Evolutionary conservation across 768 basidiomycete genomes (phyloP).

Genomic region (Sporobolomyces phaffii): DNA sequence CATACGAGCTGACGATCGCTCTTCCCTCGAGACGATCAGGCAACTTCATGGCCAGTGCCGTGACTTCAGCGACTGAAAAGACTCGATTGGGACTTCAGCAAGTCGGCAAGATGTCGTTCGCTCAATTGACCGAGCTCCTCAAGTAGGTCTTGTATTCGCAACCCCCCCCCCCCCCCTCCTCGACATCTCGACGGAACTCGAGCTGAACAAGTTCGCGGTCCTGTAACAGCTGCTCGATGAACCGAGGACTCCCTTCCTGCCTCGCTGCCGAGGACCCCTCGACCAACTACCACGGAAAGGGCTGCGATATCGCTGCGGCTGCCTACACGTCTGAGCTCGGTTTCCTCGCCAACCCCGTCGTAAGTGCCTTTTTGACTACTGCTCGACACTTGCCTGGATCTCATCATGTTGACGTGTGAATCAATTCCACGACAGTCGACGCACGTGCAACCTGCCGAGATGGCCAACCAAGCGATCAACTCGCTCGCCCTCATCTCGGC

Average conservation of each 20-base stretch:
- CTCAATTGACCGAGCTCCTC: conserved; percentile 64
- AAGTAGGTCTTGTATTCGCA: no score
- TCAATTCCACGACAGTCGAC: no score
- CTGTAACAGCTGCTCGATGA: conserved; percentile 61
- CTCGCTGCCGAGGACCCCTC: conserved; percentile 48
- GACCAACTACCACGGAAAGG: conserved; percentile 75
- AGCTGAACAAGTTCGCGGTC: background rate
- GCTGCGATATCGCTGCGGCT: conserved; percentile 74
- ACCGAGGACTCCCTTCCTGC: conserved; percentile 69
- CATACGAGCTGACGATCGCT: no score
- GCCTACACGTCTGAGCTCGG: conserved; percentile 78
- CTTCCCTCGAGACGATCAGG: conserved; percentile 48
- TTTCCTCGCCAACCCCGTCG: conserved; percentile 73
- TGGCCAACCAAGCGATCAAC: conserved; percentile 89
- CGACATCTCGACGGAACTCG: background rate
- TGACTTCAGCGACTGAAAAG: conserved; percentile 83
- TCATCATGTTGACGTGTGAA: no score
- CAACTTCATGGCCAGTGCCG: conserved; percentile 68
- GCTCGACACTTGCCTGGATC: no score
- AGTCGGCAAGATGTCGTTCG: conserved; percentile 64
- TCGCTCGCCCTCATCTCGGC: conserved; percentile 78
- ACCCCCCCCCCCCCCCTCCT: background rate
- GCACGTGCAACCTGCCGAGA: conserved; percentile 77
- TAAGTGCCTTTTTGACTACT: no score
- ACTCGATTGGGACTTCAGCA: conserved; percentile 59